Evolutionary conservation across 2,329 filamentous ascomycete genomes (phyloP), one percentile per base, ranked within the genome.

Genomic region (Fusarium albidum): DNA sequence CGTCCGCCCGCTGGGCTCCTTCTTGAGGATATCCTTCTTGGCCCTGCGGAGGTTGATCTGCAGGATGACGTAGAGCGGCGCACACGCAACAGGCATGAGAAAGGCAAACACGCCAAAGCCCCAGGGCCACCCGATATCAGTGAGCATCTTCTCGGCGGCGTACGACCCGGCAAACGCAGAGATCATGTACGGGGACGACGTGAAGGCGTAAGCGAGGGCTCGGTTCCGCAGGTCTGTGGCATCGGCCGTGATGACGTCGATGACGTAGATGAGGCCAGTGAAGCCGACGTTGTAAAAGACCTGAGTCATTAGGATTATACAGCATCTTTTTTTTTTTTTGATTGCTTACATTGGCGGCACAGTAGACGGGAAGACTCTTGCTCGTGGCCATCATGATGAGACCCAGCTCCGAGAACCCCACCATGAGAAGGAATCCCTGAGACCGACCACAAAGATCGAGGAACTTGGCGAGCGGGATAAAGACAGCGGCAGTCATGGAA

Each of bases 211-310:
- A 6, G 69, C 71, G 5, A 76, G 43, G 6, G 66, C 72, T 58
- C 73, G 68, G 32, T 73, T 75, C 44, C 59, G 63, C 7, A 75
- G 57, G 12, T 52, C 57, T 10, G 69, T 85, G 5, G 83, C 84
- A 65, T 90, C 87, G 33, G 86, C 84, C 41, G 86, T 83, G 65
- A 89, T 82, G 18, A 90, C 82, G 54, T 83, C 80, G 26, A 87
- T 75, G 25, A 79, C 77, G 61, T 86, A 88, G 44, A 79, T 79
- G 37, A 88, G 73, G 21, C 84, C 85, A 5, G 79, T 80, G 39
- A 78, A 74, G 13, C 86, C 86, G 34, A 85, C 78, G 29, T 77
- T 79, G 64, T 87, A 87, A 57, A 88, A 84, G 2, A 88, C 83
- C 68, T 69, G 12, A 3, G 14, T 13, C 11, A 12, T 46, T 4